Conservation (phyloP, 2,329 filamentous ascomycete genomes). For the Aphanocladium album region DNA sequence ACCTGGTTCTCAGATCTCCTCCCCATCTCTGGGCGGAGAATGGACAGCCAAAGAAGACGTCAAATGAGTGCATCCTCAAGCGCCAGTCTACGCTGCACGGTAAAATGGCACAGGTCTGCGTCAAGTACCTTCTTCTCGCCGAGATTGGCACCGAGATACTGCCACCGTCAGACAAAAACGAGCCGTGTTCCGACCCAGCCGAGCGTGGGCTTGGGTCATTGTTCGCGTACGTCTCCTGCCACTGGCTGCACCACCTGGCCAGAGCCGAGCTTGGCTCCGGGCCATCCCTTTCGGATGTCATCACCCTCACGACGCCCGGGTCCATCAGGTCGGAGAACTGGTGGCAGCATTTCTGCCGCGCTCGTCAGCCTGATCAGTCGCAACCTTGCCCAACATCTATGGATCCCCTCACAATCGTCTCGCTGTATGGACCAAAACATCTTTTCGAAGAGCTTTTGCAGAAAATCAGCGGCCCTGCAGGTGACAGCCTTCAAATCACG, state of each 20-base stretch:
- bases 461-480: background rate
- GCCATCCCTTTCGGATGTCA: constrained; percentile 1
- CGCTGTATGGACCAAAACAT: constrained; percentile 24
- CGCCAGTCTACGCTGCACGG: background rate
- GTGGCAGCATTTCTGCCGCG: constrained; percentile 27
- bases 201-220: constrained; percentile 20
- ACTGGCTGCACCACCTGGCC: constrained; percentile 29
- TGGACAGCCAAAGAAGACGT: background rate
- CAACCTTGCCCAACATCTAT: constrained; percentile 17
- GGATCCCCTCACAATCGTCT: constrained; percentile 31
- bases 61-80: background rate
- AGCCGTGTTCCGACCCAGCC: constrained; percentile 18
- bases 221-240: constrained; percentile 32
- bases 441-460: background rate
- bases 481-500: background rate
- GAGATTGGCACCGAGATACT: constrained; percentile 20
- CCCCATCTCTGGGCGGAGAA: background rate
- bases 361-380: constrained; percentile 17
- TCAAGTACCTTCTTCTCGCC: constrained; percentile 22
- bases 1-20: constrained; percentile 17
- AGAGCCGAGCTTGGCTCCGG: constrained; percentile 15
- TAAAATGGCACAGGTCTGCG: constrained; percentile 22
- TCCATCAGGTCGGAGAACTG: constrained; percentile 21
- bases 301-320: background rate
- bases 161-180: constrained; percentile 16